Conservation (phyloP, 441 rosid genomes). For the Populus trichocarpa region DNA sequence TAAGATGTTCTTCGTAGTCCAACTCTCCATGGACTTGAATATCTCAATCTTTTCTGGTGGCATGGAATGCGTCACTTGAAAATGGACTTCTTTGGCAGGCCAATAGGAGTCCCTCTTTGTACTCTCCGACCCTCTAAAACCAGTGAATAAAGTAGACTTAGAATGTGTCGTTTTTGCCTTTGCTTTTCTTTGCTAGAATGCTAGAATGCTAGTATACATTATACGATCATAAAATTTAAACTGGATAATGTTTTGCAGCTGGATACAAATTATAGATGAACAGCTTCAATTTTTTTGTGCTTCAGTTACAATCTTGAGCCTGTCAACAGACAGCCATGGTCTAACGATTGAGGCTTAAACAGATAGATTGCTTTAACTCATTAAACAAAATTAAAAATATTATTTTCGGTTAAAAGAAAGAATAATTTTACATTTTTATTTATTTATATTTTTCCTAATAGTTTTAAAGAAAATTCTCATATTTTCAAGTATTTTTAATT, state of each 20-base stretch:
- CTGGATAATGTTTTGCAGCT: background rate
- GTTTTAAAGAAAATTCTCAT: background rate
- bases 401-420: background rate
- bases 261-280: background rate
- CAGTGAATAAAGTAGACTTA: constrained; percentile 4
- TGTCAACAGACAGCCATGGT: background rate
- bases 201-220: background rate
- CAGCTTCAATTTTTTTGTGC: background rate
- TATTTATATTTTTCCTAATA: no score
- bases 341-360: background rate
- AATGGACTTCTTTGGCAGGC: constrained; percentile 59
- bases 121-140: constrained; percentile 54
- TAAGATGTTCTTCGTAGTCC: constrained; percentile 72
- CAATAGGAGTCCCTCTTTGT: constrained; percentile 45
- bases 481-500: no score
- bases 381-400: no score
- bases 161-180: background rate
- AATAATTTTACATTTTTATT: no score
- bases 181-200: background rate
- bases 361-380: background rate
- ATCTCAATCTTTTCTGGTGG: constrained; percentile 80
- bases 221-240: background rate
- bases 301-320: no score
- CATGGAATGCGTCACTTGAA: constrained; percentile 72
- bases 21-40: constrained; percentile 75